Evolutionary conservation across 345 rosid species (phyloP), one percentile per base, ranked within the genome.

Genomic region (Heritiera littoralis): DNA sequence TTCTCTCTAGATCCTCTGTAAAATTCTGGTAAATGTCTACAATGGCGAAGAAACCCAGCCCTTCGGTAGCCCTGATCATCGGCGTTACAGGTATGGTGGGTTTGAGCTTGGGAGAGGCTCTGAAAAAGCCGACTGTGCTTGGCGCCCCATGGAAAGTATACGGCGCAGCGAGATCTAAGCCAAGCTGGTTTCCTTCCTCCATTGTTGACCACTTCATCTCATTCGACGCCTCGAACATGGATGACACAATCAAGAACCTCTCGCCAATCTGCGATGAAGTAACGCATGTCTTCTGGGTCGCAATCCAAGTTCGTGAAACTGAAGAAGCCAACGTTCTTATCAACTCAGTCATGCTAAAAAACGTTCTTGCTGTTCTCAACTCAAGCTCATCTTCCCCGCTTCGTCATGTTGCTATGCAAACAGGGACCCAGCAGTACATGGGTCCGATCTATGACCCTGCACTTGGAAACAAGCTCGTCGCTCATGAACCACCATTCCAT

Each of bases 31-130:
- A n/a, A n/a, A n/a, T n/a, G n/a, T n/a, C n/a, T n/a, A n/a, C n/a
- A n/a, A n/a, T n/a, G n/a, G n/a, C n/a, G n/a, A n/a, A n/a, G n/a
- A n/a, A n/a, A n/a, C n/a, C n/a, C n/a, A n/a, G n/a, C n/a, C n/a
- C n/a, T n/a, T n/a, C n/a, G n/a, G n/a, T n/a, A n/a, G n/a, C n/a
- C n/a, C n/a, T n/a, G n/a, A n/a, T n/a, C n/a, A n/a, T n/a, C n/a
- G n/a, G 38, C 38, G 89, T 82, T 41, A 86, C 88, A 0, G 87
- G 89, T 71, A 86, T 85, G 87, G 84, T 54, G 1, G 88, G 88
- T 20, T 23, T 88, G 18, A 65, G 77, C 85, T 45, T 85, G 17
- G 86, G 79, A 13, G 86, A 85, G 51, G 78, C 87, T 52, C 65
- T 87, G 12, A 82, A 82, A 54, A 66, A 66, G 32, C 85, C 88